These are phyloP conservation scores for Xylaria venustula DNA, from an alignment of 495 filamentous ascomycete species.

Conservation along the genomic window DNA sequence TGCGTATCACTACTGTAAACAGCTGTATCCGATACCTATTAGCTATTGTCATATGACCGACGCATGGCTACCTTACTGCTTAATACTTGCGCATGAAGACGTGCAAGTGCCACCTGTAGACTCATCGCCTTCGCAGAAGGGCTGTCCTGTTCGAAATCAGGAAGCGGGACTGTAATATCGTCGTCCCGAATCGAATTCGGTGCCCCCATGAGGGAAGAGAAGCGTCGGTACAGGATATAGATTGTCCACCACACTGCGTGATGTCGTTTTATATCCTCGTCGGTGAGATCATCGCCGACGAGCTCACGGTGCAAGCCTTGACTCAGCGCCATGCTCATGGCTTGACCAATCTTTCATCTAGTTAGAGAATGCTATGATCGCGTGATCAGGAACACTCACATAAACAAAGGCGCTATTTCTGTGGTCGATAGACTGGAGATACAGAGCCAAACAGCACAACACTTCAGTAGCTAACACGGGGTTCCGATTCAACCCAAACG, in stretches of 20 bases:
- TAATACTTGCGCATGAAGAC: background rate
- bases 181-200: constrained; percentile 6
- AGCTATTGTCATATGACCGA: background rate
- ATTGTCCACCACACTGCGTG: background rate
- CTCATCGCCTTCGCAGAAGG: background rate
- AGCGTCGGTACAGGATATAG: background rate
- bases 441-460: background rate
- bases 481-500: background rate
- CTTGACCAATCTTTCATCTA: background rate
- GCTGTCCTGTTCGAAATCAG: background rate
- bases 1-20: constrained; percentile 1
- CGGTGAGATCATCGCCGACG: background rate
- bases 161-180: background rate
- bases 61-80: background rate
- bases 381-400: background rate
- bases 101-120: background rate
- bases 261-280: background rate
- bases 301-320: background rate
- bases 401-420: background rate
- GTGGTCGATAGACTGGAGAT: constrained; percentile 3
- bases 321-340: background rate
- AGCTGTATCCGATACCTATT: background rate
- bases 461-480: background rate
- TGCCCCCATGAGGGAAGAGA: background rate
- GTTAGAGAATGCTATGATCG: background rate